phyloP scores from a whole-genome alignment of 192 early-diverging fungal species.

The Mortierella antarctica region DNA sequence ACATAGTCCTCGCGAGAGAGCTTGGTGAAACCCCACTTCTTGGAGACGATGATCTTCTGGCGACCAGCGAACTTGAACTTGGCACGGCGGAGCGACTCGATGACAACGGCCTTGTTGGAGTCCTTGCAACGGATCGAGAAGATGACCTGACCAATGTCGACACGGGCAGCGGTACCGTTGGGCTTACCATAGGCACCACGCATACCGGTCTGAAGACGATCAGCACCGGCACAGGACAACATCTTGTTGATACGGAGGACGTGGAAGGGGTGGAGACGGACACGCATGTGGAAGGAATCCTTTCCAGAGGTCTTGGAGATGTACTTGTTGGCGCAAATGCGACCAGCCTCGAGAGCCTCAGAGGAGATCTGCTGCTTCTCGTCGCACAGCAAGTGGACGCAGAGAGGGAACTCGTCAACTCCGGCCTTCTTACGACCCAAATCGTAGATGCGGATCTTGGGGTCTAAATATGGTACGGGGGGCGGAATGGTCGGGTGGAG shows the following conservation, averaged over 20 bases:
- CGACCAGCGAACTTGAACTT: conserved; percentile 99
- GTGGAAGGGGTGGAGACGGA: conserved; percentile 99
- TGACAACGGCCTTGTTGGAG: conserved; percentile 90
- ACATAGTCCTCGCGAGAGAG: conserved; percentile 93
- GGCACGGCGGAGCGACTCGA: conserved; percentile 77
- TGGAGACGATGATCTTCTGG: conserved; percentile 98
- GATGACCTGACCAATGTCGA: conserved; percentile 98
- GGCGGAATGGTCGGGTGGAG: background rate
- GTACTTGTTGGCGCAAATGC: conserved; percentile 99
- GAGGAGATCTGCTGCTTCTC: conserved; percentile 98
- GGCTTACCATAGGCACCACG: conserved; percentile 99
- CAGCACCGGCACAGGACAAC: conserved; percentile 99
- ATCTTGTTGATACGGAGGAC: conserved; percentile 99
- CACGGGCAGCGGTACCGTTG: conserved; percentile 94
- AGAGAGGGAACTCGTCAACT: conserved; percentile 98
- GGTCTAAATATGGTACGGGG: conserved; percentile 63
- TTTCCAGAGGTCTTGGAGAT: conserved; percentile 97
- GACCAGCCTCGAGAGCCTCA: conserved; percentile 97
- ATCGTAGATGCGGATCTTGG: conserved; percentile 99
- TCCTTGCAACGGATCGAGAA: conserved; percentile 98
- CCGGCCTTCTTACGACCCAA: conserved; percentile 96
- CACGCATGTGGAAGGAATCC: conserved; percentile 99
- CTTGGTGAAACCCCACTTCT: conserved; percentile 99
- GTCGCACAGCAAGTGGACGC: conserved; percentile 95
- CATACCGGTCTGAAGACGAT: conserved; percentile 99